phyloP scores from a whole-genome alignment of 2,329 filamentous ascomycete genomes.

The Trichoderma sp. region DNA sequence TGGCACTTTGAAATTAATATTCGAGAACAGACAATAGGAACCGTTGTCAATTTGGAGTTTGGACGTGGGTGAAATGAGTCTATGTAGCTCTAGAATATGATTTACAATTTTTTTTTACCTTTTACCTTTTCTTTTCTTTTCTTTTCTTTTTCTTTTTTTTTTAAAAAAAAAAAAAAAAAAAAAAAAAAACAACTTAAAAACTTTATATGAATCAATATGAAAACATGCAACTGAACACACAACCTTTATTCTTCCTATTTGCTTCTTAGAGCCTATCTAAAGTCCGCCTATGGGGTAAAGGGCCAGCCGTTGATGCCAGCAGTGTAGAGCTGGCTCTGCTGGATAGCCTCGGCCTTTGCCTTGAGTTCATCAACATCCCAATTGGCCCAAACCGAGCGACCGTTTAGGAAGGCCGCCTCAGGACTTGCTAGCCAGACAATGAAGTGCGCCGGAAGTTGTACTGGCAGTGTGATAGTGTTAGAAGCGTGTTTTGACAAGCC shows the following conservation, averaged over 20 bases:
- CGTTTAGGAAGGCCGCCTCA: conserved; percentile 46
- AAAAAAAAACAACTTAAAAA: too few species aligned
- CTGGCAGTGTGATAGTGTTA: not conserved
- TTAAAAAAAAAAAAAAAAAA: too few species aligned
- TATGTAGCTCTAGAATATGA: not conserved
- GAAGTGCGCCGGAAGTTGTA: conserved; percentile 40
- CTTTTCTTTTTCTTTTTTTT: not conserved
- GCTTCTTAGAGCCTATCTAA: not conserved
- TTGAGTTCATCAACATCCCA: conserved; percentile 53
- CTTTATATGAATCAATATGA: not conserved
- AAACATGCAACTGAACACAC: not conserved
- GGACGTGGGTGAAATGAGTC: not conserved
- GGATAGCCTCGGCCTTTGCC: conserved; percentile 21
- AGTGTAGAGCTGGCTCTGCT: conserved; percentile 9
- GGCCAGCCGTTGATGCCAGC: conserved; percentile 16
- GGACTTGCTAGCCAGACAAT: conserved; percentile 42
- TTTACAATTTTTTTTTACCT: not conserved
- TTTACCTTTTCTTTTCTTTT: not conserved
- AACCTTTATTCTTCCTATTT: not conserved
- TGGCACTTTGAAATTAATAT: not conserved
- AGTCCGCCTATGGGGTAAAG: not conserved
- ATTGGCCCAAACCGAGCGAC: conserved; percentile 46
- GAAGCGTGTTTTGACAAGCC: not conserved
- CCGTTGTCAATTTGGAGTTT: not conserved
- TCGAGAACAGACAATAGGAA: not conserved